A percentile compares a stretch with the other conserved stretches of the same genome.
phyloP scores from a whole-genome alignment of 2,329 filamentous ascomycete species.

The Tetracladium maxilliforme region DNA sequence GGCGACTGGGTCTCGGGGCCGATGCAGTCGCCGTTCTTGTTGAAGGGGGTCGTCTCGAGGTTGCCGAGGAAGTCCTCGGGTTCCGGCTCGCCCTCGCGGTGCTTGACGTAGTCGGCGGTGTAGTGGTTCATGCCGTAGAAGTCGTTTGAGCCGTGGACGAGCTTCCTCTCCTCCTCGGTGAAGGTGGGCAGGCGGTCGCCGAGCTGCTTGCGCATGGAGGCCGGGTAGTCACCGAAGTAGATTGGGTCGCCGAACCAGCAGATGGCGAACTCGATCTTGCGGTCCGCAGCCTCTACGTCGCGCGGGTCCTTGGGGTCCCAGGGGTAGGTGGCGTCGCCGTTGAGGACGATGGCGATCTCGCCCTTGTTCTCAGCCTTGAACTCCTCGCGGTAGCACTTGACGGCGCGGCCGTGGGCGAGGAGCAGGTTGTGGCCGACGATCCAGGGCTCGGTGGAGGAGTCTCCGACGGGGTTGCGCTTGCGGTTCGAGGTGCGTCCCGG shows the following conservation, averaged over 20 bases:
- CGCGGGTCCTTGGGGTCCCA: constrained; percentile 65
- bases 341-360: constrained; percentile 77
- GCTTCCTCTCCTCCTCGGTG: constrained; percentile 52
- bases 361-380: constrained; percentile 61
- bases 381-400: constrained; percentile 70
- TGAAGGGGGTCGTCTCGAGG: constrained; percentile 55
- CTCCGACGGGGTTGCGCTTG: constrained; percentile 52
- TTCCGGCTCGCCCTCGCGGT: constrained; percentile 45
- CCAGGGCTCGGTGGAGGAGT: constrained; percentile 69
- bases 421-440: constrained; percentile 69
- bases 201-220: constrained; percentile 69
- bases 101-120: constrained; percentile 74
- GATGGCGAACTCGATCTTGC: constrained; percentile 79
- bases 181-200: constrained; percentile 64
- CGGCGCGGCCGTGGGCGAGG: constrained; percentile 64
- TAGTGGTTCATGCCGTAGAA: constrained; percentile 96
- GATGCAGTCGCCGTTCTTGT: constrained; percentile 59
- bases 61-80: constrained; percentile 61
- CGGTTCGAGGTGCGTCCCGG: constrained; percentile 72
- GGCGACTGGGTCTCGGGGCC: constrained; percentile 70
- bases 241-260: constrained; percentile 82
- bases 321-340: constrained; percentile 71
- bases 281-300: constrained; percentile 62
- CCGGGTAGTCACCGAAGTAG: constrained; percentile 73
- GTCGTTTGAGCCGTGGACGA: constrained; percentile 80